Conservation (phyloP, 306 rosid genomes). For the Rosa lucieae region DNA sequence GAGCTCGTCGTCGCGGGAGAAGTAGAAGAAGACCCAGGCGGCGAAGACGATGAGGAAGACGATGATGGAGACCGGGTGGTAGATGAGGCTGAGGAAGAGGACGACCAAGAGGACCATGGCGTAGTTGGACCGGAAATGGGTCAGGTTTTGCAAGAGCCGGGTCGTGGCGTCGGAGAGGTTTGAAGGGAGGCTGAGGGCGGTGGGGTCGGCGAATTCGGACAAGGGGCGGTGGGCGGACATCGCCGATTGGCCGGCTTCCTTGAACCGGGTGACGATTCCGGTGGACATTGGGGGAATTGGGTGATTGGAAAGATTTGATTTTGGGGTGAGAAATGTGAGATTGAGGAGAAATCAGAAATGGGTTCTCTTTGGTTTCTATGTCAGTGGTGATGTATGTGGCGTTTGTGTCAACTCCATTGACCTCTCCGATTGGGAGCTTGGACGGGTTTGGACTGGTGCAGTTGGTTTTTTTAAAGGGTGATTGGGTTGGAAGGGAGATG, state of each 20-base stretch:
- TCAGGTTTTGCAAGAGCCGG: slow-evolving; percentile 50
- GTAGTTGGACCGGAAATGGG: slow-evolving; percentile 65
- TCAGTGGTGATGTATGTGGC: not conserved
- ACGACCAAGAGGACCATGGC: slow-evolving; percentile 31
- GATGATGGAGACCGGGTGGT: slow-evolving; percentile 48
- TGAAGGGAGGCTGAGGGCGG: slow-evolving; percentile 48
- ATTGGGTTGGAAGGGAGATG: not conserved
- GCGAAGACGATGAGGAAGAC: slow-evolving; percentile 36
- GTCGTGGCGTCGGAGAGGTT: slow-evolving; percentile 46
- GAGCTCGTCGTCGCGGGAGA: slow-evolving; percentile 51
- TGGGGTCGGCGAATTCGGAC: slow-evolving; percentile 39
- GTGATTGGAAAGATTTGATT: not conserved
- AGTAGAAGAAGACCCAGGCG: slow-evolving; percentile 62
- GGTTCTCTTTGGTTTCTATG: not conserved
- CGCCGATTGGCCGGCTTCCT: slow-evolving; percentile 32
- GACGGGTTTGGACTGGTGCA: not conserved
- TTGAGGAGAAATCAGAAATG: not conserved
- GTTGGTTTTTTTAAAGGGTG: not conserved
- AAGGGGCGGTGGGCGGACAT: slow-evolving; percentile 59
- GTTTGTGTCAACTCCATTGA: not conserved
- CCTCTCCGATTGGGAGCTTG: not conserved
- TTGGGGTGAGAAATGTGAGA: not conserved
- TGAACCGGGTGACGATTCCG: slow-evolving; percentile 36
- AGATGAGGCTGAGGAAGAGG: slow-evolving; percentile 51
- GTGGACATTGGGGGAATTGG: slow-evolving; percentile 17